Conservation (phyloP, 305 asterid genomes). For the Petunia hybrid region DNA sequence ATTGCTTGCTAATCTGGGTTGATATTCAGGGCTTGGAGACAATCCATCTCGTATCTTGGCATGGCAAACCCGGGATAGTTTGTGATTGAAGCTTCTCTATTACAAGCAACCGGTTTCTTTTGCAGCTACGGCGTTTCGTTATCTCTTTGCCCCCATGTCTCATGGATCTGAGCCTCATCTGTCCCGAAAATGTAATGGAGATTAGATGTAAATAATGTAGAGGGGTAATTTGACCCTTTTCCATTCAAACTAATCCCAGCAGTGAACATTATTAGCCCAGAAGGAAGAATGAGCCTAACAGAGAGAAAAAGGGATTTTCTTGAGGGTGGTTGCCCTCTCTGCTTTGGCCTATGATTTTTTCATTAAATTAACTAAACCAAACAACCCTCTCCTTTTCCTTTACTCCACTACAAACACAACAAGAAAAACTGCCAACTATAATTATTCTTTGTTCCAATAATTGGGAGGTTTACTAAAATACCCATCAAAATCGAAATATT, state of each 20-base stretch:
- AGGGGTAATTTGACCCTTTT: too few species aligned
- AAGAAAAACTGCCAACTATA: too few species aligned
- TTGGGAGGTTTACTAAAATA: too few species aligned
- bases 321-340: conserved; percentile 34
- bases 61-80: not conserved
- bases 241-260: too few species aligned
- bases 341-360: conserved; percentile 23
- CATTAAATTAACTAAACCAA: not conserved
- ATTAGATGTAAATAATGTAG: too few species aligned
- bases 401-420: too few species aligned
- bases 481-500: too few species aligned
- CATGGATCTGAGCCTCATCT: conserved; percentile 51
- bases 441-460: too few species aligned
- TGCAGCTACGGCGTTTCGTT: not conserved
- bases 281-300: not conserved
- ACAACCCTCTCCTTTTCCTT: not conserved
- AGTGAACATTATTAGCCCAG: not conserved
- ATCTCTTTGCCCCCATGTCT: conserved; percentile 39
- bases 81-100: too few species aligned
- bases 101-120: not conserved
- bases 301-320: not conserved
- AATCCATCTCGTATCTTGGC: conserved; percentile 55
- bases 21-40: conserved; percentile 32
- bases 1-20: not conserved
- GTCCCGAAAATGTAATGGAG: too few species aligned